Evolutionary conservation across 257 asterid genomes (phyloP), one percentile per base, ranked within the genome.

Genomic region (Solanum piurae): DNA sequence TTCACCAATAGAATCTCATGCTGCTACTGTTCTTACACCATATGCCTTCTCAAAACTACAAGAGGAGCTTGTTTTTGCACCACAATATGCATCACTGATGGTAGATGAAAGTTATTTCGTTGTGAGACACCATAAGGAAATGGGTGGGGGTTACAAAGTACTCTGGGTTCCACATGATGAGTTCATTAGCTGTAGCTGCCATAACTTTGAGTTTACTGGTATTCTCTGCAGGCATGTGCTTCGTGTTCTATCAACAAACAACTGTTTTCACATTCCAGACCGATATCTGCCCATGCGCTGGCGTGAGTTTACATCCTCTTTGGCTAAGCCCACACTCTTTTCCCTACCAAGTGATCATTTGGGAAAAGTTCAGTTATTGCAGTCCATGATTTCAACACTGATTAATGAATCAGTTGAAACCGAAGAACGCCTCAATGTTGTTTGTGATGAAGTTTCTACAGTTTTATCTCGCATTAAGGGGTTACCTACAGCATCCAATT

Each of bases 1-100:
- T 62, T 97, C 99, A 3, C 99, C 99, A 18, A 97, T 96, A 98
- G 99, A 97, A 90, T 96, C 99, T 36, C 99, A 97, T 23, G 98
- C 99, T 3, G 98, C 99, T 44, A 88, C 98, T 9, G 93, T 97
- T 84, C 95, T 97, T 31, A 97, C 99, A 11, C 98, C 98, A 9
- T 94, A 89, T 16, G 98, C 99, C 29, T 97, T 97, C 89, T 92
- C 98, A 13, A 97, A 92, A 92, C 98, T 97, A 90, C 99, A 97
- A 90, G 99, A 97, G 86, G 98, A 97, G 87, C 95, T 97, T 1
- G 95, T 97, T 69, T 87, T 94, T 92, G 98, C 99, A 9, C 98
- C 98, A 44, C 98, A 97, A 86, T 97, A 97, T 58, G 99, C 99
- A 0, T 95, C 98, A 3, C 95, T 95, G 62, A 96, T 92, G 89